These are phyloP conservation scores for Hypoxylon sp. DNA, from an alignment of 2,329 filamentous ascomycete species.

Conservation along the genomic window DNA sequence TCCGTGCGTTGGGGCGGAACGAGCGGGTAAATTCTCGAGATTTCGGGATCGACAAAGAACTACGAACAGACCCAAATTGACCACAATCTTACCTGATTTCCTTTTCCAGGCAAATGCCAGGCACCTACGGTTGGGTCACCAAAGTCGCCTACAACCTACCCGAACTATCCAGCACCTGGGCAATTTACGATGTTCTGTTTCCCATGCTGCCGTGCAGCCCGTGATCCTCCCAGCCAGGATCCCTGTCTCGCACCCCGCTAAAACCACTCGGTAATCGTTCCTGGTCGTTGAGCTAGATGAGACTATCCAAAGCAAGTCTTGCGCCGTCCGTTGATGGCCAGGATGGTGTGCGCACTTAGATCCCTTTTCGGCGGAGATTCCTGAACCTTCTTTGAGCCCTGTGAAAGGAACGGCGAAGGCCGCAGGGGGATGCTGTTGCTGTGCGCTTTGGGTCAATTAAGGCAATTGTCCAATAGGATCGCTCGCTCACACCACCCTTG, in stretches of 20 bases:
- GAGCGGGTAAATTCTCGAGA: conserved; percentile 44
- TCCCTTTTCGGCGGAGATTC: conserved; percentile 33
- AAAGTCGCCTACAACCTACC: conserved; percentile 10
- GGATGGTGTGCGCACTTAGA: conserved; percentile 1
- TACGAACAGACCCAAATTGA: conserved; percentile 6
- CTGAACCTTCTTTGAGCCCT: conserved; percentile 40
- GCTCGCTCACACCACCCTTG: conserved; percentile 33
- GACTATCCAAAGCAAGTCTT: conserved; percentile 26
- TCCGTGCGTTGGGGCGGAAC: conserved; percentile 27
- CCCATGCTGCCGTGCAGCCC: not conserved
- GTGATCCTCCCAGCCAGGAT: conserved; percentile 14
- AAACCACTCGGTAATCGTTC: conserved; percentile 38
- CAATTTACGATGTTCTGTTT: conserved; percentile 3
- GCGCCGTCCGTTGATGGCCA: not conserved
- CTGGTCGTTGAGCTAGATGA: conserved; percentile 33
- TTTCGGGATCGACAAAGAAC: conserved; percentile 42
- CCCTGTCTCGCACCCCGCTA: conserved; percentile 36
- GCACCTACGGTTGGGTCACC: not conserved
- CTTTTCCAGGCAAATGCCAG: conserved; percentile 7
- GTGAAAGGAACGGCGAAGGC: conserved; percentile 26
- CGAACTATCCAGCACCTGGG: conserved; percentile 3
- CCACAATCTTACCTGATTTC: conserved; percentile 27
- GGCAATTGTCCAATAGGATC: conserved; percentile 43
- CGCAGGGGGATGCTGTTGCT: conserved; percentile 25
- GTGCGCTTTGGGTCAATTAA: conserved; percentile 27